Evolutionary conservation across 208 protist species (phyloP), one percentile per base, ranked within the genome.

Genomic region (Trypanosoma grayi): DNA sequence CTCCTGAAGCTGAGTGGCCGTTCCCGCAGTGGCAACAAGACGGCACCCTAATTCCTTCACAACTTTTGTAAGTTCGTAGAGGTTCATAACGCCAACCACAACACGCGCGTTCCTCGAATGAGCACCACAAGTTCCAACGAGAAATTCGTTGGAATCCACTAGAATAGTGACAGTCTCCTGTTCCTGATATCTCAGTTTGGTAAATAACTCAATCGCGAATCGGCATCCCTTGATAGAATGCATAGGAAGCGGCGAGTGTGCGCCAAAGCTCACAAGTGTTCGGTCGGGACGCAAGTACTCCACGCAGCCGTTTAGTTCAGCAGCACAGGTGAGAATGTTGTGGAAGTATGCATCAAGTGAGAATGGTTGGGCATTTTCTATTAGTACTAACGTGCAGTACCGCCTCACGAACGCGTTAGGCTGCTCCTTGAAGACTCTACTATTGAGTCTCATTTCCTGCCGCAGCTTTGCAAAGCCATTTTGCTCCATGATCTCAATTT

Each of bases 221-320:
- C 66, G 60, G 57, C 77, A 83, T 25, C 77, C 81, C 30, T 80
- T 84, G 52, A 52, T 73, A 37, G 77, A 66, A 44, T 87, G 78
- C 44, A 87, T 67, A 22, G 79, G 72, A 58, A 89, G 61, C 45
- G 71, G 59, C 25, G 73, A 66, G 62, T 92, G 82, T 0, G 81
- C 82, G 37, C 82, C 82, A 30, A 92, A 89, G 51, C 75, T 87
- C 18, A 89, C 71, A 31, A 89, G 60, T 36, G 76, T 66, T 50
- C 72, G 66, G 39, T 78, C 77, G 34, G 73, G 77, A 27, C 73
- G 70, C 24, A 89, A 50, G 27, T 63, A 50, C 56, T 92, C 81
- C 44, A 89, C 65, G 45, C 73, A 83, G 43, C 85, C 81, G 45
- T 36, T 48, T 30, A 57, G 56, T 44, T 70, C 56, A 6, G 65